A percentile compares a stretch with the other conserved stretches of the same genome.
Evolutionary conservation across 768 basidiomycete species (phyloP).

Genomic region (Tricholoma furcatifolium): DNA sequence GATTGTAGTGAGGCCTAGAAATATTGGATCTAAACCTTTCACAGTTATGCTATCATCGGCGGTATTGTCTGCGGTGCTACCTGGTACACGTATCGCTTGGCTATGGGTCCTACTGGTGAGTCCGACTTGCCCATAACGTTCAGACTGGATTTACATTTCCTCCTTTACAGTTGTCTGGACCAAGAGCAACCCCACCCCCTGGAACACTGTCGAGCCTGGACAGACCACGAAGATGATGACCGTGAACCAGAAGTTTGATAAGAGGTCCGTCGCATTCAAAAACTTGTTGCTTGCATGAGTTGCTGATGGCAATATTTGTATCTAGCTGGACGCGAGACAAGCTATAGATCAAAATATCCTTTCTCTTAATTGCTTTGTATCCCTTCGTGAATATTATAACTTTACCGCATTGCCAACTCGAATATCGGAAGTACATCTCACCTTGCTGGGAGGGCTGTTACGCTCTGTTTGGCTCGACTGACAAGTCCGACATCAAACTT

Average conservation of each 20-base stretch:
- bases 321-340: constrained; percentile 75
- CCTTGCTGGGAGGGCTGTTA: constrained; percentile 2
- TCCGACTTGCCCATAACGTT: constrained; percentile 8
- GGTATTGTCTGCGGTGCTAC: constrained; percentile 54
- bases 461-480: constrained; percentile 6
- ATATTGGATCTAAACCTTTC: constrained; percentile 3
- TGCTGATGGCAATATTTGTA: constrained; percentile 5
- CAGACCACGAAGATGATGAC: constrained; percentile 71
- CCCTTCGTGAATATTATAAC: constrained; percentile 16
- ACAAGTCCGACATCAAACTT: not conserved
- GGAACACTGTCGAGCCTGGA: constrained; percentile 76
- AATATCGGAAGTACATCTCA: not conserved
- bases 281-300: not conserved
- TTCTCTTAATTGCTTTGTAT: constrained; percentile 17
- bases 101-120: constrained; percentile 55
- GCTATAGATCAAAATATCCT: constrained; percentile 42
- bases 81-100: constrained; percentile 70
- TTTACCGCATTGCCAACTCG: not conserved
- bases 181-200: constrained; percentile 82
- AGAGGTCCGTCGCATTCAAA: constrained; percentile 47
- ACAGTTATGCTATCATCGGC: constrained; percentile 51
- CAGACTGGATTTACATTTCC: not conserved
- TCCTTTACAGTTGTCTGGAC: constrained; percentile 49
- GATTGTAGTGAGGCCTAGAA: constrained; percentile 6
- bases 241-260: constrained; percentile 74